Percentiles rank a stretch among this genome's conserved stretches.
Evolutionary conservation across 441 rosid genomes (phyloP).

Genomic region (Populus tomentosa): DNA sequence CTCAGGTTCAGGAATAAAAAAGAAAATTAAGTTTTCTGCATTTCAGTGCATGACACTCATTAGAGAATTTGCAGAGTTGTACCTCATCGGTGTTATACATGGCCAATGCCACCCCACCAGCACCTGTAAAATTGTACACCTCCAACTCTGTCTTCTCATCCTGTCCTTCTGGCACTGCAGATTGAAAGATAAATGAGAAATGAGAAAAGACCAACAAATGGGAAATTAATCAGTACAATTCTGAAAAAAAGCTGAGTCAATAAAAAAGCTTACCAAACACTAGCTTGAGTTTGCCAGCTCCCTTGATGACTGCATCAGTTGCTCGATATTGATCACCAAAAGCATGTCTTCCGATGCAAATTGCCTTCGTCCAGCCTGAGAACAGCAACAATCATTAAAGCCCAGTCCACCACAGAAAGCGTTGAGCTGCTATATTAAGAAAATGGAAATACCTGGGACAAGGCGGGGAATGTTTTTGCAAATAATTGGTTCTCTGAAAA

Average conservation of each 20-base stretch:
- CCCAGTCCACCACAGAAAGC: neutral
- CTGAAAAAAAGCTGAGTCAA: conserved; percentile 5
- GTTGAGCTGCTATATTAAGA: neutral
- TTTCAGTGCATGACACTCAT: neutral
- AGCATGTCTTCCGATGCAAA: conserved; percentile 79
- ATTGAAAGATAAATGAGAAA: neutral
- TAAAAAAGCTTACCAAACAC: conserved; percentile 48
- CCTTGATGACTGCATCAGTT: conserved; percentile 60
- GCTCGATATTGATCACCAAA: conserved; percentile 36
- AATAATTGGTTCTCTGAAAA: conserved; percentile 83
- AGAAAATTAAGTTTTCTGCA: neutral
- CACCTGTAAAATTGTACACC: conserved; percentile 59
- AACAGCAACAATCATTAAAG: conserved; percentile 10
- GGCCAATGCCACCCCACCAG: conserved; percentile 71
- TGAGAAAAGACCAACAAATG: neutral
- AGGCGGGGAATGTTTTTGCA: conserved; percentile 71
- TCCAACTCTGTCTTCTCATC: conserved; percentile 48
- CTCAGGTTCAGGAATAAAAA: conserved; percentile 10
- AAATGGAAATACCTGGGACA: conserved; percentile 51
- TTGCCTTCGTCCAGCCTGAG: conserved; percentile 84
- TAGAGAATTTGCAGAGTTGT: conserved; percentile 5
- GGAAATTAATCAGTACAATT: neutral
- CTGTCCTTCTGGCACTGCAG: conserved; percentile 52
- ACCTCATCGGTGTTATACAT: conserved; percentile 90
- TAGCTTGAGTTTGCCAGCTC: conserved; percentile 67